Base-by-base conservation (phyloP, 441 rosid species). In the Rhodomyrtus psidioides region DNA sequence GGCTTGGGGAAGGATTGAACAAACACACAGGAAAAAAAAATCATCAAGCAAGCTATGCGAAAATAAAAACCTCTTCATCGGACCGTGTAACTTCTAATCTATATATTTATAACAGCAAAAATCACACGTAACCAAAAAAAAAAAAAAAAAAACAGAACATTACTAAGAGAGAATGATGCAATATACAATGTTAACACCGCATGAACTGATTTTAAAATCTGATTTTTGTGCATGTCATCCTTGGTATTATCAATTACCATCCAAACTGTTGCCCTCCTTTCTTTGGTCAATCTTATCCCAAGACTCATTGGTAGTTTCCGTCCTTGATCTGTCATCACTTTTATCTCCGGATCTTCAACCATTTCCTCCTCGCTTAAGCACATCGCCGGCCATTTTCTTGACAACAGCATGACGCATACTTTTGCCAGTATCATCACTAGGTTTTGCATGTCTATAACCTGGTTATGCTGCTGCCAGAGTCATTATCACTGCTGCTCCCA, bases 291-390 rank as follows among this genome's bases (percentile, higher is more conserved):
- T 83, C 91, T 55, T 86, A 34, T 34, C 49, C 79, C 87, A 84
- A 85, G 88, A 90, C 91, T 91, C 89, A 90, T 89, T 65, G 46
- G 26, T 26, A 65, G 30, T 84, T 34, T 34, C 86, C 82, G 55
- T 84, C 87, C 85, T 16, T 86, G 79, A 34, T 87, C 81, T 55
- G 84, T 56, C 26, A 51, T 62, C 83, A 82, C 39, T 83, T 90
- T 55, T 86, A 62, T 62, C 24, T 62, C 88, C 86, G 85, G 87
- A 90, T 92, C 89, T 89, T 89, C 82, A 83, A 89, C 85, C 83
- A 87, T 83, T 88, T 86, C 86, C 83, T 84, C 84, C 86, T 87
- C 82, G 88, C 87, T 83, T 87, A 81, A 87, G 87, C 82, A 12
- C 86, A 82, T 28, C 83, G 70, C 81, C 92, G 85, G 86, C 88